Conservation (phyloP, 2,329 filamentous ascomycete genomes). For the Cyphellophora attinorum region DNA sequence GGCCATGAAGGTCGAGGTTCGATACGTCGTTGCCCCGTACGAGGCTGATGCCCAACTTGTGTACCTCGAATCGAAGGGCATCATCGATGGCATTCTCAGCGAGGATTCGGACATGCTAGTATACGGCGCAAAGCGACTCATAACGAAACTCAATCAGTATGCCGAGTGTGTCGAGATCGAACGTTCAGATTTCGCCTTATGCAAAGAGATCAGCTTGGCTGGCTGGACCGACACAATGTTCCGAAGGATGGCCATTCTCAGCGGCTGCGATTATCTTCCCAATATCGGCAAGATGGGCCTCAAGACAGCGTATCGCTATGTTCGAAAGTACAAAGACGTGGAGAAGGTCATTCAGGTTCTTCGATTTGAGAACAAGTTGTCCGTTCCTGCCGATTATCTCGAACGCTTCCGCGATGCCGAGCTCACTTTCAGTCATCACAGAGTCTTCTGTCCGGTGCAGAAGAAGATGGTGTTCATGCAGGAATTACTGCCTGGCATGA, state of each 20-base stretch:
- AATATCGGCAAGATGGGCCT: conserved; percentile 78
- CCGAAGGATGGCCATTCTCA: conserved; percentile 88
- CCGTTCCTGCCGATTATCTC: conserved; percentile 71
- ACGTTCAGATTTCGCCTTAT: conserved; percentile 77
- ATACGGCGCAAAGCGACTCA: conserved; percentile 79
- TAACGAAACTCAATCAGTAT: conserved; percentile 91
- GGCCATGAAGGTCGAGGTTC: conserved; percentile 60
- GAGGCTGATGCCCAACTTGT: conserved; percentile 96
- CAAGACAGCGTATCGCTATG: conserved; percentile 84
- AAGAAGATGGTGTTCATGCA: conserved; percentile 68
- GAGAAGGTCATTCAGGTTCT: conserved; percentile 74
- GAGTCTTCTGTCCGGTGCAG: conserved; percentile 75
- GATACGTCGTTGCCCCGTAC: conserved; percentile 94
- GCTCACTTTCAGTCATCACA: conserved; percentile 84
- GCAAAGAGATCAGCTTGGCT: conserved; percentile 75
- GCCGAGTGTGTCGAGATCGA: conserved; percentile 90
- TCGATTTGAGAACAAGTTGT: conserved; percentile 79
- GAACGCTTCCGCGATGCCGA: conserved; percentile 78
- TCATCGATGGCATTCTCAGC: conserved; percentile 80
- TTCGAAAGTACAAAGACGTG: conserved; percentile 81
- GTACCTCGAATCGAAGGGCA: conserved; percentile 77
- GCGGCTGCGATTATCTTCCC: conserved; percentile 90
- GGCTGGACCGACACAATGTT: conserved; percentile 92
- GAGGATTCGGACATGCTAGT: conserved; percentile 95
- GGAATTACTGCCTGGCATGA: conserved; percentile 51